Evolutionary conservation across 371 early-diverging fungal species (phyloP).

Genomic region (Neoconidiobolus thromboides): DNA sequence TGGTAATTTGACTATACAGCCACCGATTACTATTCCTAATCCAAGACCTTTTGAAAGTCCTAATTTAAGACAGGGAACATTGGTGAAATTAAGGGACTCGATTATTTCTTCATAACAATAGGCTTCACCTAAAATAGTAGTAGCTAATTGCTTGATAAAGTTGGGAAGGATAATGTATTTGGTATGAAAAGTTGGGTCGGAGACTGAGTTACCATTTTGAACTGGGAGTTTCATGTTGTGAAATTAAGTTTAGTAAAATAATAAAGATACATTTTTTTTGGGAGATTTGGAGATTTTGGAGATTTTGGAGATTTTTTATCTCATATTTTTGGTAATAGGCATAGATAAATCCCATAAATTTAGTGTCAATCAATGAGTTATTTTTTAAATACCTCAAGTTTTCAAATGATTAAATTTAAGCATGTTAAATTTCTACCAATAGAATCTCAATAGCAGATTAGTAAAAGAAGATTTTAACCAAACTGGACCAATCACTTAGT

Average conservation of each 20-base stretch:
- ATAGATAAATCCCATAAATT: no score
- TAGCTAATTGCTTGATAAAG: neutral
- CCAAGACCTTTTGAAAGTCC: conserved; percentile 80
- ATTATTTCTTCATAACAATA: conserved; percentile 41
- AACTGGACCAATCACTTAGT: no score
- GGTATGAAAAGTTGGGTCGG: no score
- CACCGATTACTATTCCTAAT: conserved; percentile 75
- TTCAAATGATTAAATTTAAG: no score
- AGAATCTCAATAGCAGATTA: no score
- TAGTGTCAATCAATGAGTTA: no score
- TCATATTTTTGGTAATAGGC: no score
- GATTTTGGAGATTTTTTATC: neutral
- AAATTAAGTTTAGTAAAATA: neutral
- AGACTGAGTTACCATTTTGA: neutral
- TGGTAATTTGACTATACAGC: conserved; percentile 83
- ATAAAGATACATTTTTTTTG: neutral
- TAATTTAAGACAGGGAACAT: conserved; percentile 57
- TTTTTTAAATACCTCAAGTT: no score
- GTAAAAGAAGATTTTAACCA: no score
- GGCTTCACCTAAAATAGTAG: neutral
- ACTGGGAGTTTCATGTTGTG: neutral
- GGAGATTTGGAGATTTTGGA: neutral
- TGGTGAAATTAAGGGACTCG: conserved; percentile 35
- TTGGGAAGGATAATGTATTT: neutral
- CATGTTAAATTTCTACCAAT: no score